Conservation (phyloP, 1,284 basidiomycete genomes). For the Laetiporus sulphureus region DNA sequence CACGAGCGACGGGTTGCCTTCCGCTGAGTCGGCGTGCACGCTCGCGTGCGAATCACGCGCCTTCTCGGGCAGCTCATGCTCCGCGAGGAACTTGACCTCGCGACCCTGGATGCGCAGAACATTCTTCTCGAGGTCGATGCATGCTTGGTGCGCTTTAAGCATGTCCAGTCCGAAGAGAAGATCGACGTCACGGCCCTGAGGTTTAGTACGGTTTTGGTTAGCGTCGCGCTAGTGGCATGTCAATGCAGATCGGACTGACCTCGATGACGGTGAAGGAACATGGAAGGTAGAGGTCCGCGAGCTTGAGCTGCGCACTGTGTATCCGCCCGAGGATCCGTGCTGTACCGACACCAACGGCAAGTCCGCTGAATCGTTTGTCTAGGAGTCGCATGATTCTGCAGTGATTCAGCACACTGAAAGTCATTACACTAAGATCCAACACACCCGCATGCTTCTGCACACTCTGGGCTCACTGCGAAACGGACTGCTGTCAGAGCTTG, state of each 20-base stretch:
- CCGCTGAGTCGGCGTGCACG: too few species aligned
- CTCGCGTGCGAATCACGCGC: constrained; percentile 49
- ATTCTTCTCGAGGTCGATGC: constrained; percentile 87
- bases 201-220: too few species aligned
- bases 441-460: constrained; percentile 88
- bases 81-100: constrained; percentile 83
- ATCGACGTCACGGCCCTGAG: constrained; percentile 87
- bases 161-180: constrained; percentile 96
- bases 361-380: constrained; percentile 83
- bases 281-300: constrained; percentile 78
- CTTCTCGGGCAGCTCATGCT: constrained; percentile 91
- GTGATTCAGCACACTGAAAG: background rate
- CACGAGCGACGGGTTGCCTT: constrained; percentile 16
- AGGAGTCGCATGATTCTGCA: constrained; percentile 79
- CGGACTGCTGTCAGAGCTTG: constrained; percentile 4
- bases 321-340: constrained; percentile 93
- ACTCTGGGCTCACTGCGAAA: constrained; percentile 82
- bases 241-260: too few species aligned
- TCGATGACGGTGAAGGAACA: constrained; percentile 97
- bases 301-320: constrained; percentile 88
- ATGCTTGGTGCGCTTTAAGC: constrained; percentile 96
- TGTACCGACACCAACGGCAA: constrained; percentile 94
- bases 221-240: too few species aligned
- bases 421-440: constrained; percentile 14
- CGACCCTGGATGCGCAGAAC: constrained; percentile 85